A percentile compares a stretch with the other conserved stretches of the same genome.
phyloP scores from a whole-genome alignment of 306 rosid genomes.

The Sindora glabra region DNA sequence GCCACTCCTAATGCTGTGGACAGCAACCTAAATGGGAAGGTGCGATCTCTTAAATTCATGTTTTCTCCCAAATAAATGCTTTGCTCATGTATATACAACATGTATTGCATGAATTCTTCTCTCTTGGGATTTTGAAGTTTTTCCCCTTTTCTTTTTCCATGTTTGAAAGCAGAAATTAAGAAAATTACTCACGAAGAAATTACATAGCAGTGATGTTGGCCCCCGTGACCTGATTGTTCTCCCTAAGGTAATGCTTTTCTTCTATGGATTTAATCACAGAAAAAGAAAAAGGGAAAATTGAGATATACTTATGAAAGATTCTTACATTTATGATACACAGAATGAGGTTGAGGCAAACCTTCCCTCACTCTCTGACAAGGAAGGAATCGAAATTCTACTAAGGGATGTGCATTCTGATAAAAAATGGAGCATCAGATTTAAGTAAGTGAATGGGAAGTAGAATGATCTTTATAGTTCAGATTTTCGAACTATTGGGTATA shows the following conservation, averaged over 20 bases:
- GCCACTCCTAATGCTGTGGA: neutral
- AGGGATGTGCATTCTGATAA: constrained; percentile 31
- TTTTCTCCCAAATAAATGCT: too few species aligned
- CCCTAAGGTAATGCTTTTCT: constrained; percentile 50
- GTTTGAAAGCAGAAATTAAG: constrained; percentile 24
- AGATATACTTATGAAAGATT: neutral
- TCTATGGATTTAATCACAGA: too few species aligned
- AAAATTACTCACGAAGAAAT: constrained; percentile 35
- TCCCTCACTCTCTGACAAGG: constrained; percentile 31
- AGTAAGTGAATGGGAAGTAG: constrained; percentile 28
- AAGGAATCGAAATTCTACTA: constrained; percentile 29
- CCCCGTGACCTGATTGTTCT: constrained; percentile 51
- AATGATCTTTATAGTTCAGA: too few species aligned
- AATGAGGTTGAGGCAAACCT: constrained; percentile 50
- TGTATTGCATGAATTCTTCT: neutral
- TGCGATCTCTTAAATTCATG: neutral
- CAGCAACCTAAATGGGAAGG: constrained; percentile 46
- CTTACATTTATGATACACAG: neutral
- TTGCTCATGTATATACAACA: too few species aligned
- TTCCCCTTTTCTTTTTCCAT: neutral
- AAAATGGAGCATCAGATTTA: constrained; percentile 36
- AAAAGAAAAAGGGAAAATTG: neutral
- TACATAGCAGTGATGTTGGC: constrained; percentile 49
- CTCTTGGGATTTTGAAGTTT: neutral
- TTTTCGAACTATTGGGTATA: too few species aligned